Percentiles rank a stretch among this genome's conserved stretches.
phyloP scores from a whole-genome alignment of 2,329 filamentous ascomycete genomes.

The Fonsecaea pugnacius region DNA sequence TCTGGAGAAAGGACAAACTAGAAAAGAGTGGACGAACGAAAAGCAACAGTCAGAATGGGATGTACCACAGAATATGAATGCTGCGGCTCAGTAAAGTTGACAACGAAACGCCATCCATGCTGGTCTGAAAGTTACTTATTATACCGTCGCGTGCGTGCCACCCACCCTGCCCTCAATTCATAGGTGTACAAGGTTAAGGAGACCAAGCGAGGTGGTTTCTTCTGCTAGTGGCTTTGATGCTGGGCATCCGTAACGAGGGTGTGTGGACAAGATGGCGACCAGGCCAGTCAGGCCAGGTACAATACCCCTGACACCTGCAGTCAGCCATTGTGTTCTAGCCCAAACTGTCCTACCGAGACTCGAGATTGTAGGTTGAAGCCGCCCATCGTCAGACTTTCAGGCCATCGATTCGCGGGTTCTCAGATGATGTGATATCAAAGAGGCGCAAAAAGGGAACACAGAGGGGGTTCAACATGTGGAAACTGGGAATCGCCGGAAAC shows the following conservation, averaged over 20 bases:
- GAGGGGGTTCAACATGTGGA: slow-evolving; percentile 6
- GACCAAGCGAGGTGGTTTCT: slow-evolving; percentile 18
- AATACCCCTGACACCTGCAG: slow-evolving; percentile 8
- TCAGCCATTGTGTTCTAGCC: slow-evolving; percentile 16
- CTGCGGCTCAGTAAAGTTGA: neutral
- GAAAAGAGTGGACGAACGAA: neutral
- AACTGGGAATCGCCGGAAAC: neutral
- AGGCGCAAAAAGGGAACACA: slow-evolving; percentile 1
- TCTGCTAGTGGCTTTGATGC: slow-evolving; percentile 19
- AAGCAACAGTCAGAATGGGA: neutral
- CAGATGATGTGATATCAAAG: neutral
- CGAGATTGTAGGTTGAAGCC: neutral
- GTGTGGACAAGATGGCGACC: neutral
- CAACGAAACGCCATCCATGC: neutral
- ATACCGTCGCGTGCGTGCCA: slow-evolving; percentile 2
- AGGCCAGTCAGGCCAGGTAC: slow-evolving; percentile 10
- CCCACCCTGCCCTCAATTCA: neutral
- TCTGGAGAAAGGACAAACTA: neutral
- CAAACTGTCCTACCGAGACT: neutral
- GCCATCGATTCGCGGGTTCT: slow-evolving; percentile 2
- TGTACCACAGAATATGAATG: neutral
- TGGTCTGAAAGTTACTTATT: slow-evolving; percentile 10
- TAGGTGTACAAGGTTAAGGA: slow-evolving; percentile 10
- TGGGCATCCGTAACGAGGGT: slow-evolving; percentile 3
- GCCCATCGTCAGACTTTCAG: slow-evolving; percentile 8